Base-by-base conservation (phyloP, 1,139 yeast species). In the Meyerozyma athensensis region DNA sequence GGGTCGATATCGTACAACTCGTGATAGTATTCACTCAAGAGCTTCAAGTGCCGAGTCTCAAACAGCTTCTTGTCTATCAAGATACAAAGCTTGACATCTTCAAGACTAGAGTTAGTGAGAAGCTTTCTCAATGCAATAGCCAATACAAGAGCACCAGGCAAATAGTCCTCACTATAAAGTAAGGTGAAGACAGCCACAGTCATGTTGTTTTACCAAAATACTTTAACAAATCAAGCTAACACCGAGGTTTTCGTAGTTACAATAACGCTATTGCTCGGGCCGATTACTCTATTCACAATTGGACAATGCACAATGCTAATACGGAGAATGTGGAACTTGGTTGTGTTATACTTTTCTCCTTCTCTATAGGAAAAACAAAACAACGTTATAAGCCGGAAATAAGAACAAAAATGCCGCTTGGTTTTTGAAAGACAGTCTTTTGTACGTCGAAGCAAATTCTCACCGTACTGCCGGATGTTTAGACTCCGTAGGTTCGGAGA, bases 131-230 rank as follows among this genome's bases (percentile, higher is more conserved):
- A 44, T 9, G 53, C 45, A n/a, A 59, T 46, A 6, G 80, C 90
- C 34, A 86, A 59, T 0, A 85, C 80, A 26, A 84, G 62, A 0
- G 86, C 82, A 5, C 96, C 97, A 0, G 94, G 86, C 16, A 86
- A 59, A 56, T 89, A 89, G 23, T 71, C 68, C 30, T 78, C 68
- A 36, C 79, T 74, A 53, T 81, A 80, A 26, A 89, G 63, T 26
- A 87, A 66, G 1, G 95, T 81, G 34, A 78, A 79, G 48, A 79
- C 72, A 13, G 89, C 95, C 43, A 54, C 50, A 16, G 59, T 50
- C 67, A 65, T 48, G 34, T 14, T n/a, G n/a, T n/a, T n/a, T n/a
- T n/a, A n/a, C n/a, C n/a, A n/a, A n/a, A n/a, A n/a, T n/a, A n/a
- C n/a, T n/a, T n/a, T n/a, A n/a, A n/a, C n/a, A n/a, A n/a, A n/a